Base-by-base conservation (phyloP, 2,329 filamentous ascomycete species). In the Cladosporium sp. region DNA sequence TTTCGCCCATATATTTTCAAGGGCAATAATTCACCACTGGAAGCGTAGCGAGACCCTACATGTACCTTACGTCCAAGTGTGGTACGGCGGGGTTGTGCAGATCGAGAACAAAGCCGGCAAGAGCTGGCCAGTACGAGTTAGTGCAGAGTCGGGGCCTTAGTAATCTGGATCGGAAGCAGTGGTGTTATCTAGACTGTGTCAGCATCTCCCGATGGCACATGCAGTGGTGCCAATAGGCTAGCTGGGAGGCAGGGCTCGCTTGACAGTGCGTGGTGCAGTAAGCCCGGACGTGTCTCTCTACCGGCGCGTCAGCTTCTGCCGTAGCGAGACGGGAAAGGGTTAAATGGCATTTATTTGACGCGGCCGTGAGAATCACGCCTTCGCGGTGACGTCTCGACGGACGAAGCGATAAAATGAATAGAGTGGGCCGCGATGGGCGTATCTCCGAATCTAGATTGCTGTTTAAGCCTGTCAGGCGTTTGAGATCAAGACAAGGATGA, bases 361-460 rank as follows among this genome's bases (percentile, higher is more conserved):
- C 26, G 18, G 28, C 26, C 26, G 28, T 16, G 26, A 31, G 5
- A 53, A 55, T 55, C 52, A 55, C 52, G 52, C 52, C 52, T 55
- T 55, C 52, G 52, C 10, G 8, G 52, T 55, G 52, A 55, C 28
- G 29, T 55, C n/a, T 55, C 52, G 52, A 29, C 1, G 5, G 26
- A 11, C 23, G 52, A 33, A 33, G 28, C 29, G 52, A 55, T 12
- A 11, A 29, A 31, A n/a, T 55, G 52, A 31, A 55, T 33, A 55
- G n/a, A 55, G 52, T 29, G 52, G 52, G n/a, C 50, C 50, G 50
- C n/a, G 50, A 33, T 53, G 18, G 28, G 28, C 52, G 50, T 53
- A 46, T 46, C 40, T 46, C 28, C 10, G 52, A 55, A 31, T 29
- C 52, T 55, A 55, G 52, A 55, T 33, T 21, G 52, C 31, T 55